Evolutionary conservation across 2,329 filamentous ascomycete species (phyloP), one percentile per base, ranked within the genome.

Genomic region (Pseudogymnoascus sp.): DNA sequence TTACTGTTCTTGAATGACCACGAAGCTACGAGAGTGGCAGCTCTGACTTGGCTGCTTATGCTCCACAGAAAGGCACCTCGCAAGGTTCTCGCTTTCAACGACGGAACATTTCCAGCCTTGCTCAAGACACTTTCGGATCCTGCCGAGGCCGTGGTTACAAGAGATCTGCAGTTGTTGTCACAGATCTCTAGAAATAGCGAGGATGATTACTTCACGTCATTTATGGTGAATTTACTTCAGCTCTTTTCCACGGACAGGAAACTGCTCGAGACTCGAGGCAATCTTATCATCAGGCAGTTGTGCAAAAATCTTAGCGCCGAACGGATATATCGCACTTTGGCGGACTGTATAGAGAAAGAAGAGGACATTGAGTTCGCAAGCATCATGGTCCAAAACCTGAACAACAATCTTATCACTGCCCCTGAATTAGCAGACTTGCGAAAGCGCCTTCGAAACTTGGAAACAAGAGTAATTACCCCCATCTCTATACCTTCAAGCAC

Each of bases 351-450:
- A 9, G 95, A 97, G 75, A 96, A 93, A 72, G 95, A 99, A 75
- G 95, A 97, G 77, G 95, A 99, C 73, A 86, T 99, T 44, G 96
- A 99, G 74, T 99, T 99, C 76, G 93, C 95, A 15, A 97, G 93
- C 73, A 97, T 99, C 70, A 99, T 99, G 95, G 92, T 99, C 31
- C 95, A 99, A 75, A 97, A 97, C 71, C 82, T 99, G 61, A 99
- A 99, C 78, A 99, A 99, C 75, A 99, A 99, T 71, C 86, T 99
- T 62, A 97, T 99, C 68, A 99, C 96, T 1, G 95, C 96, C 0
- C 95, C 96, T 0, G 93, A 99, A 75, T 80, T 99, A 31, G 87
- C 91, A 1, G 96, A 97, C 69, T 81, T 99, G 66, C 86, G 95
- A 53, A 97, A 96, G 75, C 82, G 95, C 46, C 79, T 99, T 60